Evolutionary conservation across 176 grass and related monocot genomes (phyloP), one percentile per base, ranked within the genome.

Genomic region (Ensete glaucum): DNA sequence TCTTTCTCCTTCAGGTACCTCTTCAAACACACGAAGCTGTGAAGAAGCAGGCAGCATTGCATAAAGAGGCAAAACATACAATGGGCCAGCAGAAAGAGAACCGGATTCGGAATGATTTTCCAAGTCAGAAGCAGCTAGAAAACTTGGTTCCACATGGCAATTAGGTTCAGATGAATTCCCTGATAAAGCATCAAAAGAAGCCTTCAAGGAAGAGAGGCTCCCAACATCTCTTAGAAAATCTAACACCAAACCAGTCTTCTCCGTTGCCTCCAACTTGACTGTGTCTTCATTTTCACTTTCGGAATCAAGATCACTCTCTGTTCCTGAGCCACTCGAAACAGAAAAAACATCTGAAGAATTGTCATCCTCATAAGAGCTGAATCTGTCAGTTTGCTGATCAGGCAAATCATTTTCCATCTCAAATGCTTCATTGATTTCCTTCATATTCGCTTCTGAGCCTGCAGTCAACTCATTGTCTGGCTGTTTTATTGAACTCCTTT

Each of bases 351-450:
- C 85, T 71, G 56, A 73, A 85, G 84, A 76, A 53, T 78, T 81
- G 77, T 83, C 90, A 9, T 91, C 86, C 74, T 83, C 75, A 27
- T 81, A 88, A 27, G 81, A 86, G 48, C 52, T 85, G 75, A 91
- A 89, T 75, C 87, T 91, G 70, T 76, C 84, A 66, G 88, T 77
- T 77, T 82, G 83, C 23, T 88, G 84, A 21, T 87, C 84, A 83
- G 64, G 23, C 62, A 85, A 74, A 83, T 71, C 72, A 49, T 54
- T 84, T 81, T 72, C 95, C 76, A 89, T 85, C 88, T 91, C 88
- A 84, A 87, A 99, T 80, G 95, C 88, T 87, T 91, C 95, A 85
- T 85, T 78, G 71, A 99, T 91, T 73, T 99, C 95, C 75, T 82
- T 93, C 59, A 91, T 82, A 12, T 81, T 86, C 60, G 62, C 60